These are phyloP conservation scores for Chytridiales sp. DNA, from an alignment of 371 early-diverging fungal species.

Conservation along the genomic window DNA sequence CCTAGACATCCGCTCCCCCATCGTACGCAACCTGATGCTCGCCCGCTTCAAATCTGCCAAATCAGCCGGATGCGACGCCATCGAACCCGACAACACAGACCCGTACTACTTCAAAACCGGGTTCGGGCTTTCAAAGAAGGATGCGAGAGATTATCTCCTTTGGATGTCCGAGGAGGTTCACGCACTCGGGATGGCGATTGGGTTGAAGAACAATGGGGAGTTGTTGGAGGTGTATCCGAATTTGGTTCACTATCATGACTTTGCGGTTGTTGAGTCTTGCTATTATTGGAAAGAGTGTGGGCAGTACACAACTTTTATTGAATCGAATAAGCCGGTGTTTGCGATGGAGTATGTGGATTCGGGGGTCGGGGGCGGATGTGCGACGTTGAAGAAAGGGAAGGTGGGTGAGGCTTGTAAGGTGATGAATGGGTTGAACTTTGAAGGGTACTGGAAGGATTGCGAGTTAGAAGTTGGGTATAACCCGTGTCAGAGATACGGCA, in stretches of 20 bases:
- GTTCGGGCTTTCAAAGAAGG: too few relatives aligned
- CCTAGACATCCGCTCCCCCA: too few relatives aligned
- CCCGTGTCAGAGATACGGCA: too few relatives aligned
- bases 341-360: constrained; percentile 1
- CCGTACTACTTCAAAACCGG: neutral
- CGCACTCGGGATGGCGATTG: constrained; percentile 5
- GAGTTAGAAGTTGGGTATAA: too few relatives aligned
- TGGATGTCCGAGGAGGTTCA: constrained; percentile 7
- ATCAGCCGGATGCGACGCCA: constrained; percentile 3
- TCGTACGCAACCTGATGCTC: neutral
- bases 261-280: constrained; percentile 3
- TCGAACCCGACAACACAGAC: constrained; percentile 3
- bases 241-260: constrained; percentile 2
- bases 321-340: constrained; percentile 8
- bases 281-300: neutral
- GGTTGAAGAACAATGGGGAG: neutral
- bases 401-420: too few relatives aligned
- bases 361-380: constrained; percentile 2
- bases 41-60: neutral
- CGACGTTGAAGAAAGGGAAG: too few relatives aligned
- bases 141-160: neutral
- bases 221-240: neutral
- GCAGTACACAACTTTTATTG: constrained; percentile 1
- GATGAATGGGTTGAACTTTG: too few relatives aligned
- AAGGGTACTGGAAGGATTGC: too few relatives aligned